A percentile compares a stretch with the other conserved stretches of the same genome.
Evolutionary conservation across 345 rosid genomes (phyloP).

Genomic region (Syzygium aromaticum): DNA sequence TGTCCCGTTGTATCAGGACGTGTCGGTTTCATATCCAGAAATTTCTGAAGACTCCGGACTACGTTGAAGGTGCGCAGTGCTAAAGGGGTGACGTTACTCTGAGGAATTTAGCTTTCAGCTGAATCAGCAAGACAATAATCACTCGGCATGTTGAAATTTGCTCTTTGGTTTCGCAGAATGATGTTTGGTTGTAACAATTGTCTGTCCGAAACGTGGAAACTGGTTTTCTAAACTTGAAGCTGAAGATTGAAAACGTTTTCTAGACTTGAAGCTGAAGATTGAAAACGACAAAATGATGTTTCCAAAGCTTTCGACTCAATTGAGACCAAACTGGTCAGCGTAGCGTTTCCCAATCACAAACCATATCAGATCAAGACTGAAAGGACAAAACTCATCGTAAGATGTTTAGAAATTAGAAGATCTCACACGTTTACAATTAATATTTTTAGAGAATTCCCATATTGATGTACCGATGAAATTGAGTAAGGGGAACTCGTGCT

Average conservation of each 20-base stretch:
- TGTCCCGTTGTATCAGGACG: background rate
- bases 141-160: background rate
- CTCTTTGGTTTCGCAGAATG: background rate
- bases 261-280: background rate
- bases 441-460: background rate
- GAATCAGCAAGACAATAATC: background rate
- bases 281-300: background rate
- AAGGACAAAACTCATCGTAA: background rate
- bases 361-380: background rate
- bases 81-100: background rate
- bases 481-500: background rate
- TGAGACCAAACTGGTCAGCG: background rate
- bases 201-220: background rate
- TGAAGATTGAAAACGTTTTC: background rate
- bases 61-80: too few relatives aligned
- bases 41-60: background rate
- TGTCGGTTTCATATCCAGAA: background rate
- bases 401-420: background rate
- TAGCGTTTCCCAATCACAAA: background rate
- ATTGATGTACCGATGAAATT: background rate
- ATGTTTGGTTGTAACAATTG: background rate
- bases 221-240: background rate
- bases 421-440: background rate
- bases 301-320: background rate
- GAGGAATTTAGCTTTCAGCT: background rate